Evolutionary conservation across 148 eudicot species (phyloP).

Genomic region (Spergularia bocconei): DNA sequence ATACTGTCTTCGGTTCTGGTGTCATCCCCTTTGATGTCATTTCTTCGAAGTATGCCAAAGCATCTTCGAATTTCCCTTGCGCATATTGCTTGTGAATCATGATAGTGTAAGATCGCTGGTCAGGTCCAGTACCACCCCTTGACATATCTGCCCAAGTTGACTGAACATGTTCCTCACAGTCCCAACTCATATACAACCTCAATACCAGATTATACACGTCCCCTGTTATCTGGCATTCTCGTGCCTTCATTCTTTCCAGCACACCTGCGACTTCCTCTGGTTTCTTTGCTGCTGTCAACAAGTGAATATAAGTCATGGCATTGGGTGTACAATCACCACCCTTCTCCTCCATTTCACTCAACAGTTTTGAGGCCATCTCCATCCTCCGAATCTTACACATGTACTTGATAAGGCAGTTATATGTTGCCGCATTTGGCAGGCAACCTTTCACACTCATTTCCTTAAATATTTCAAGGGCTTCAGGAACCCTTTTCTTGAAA

Average conservation of each 20-base stretch:
- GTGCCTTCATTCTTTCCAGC: slow-evolving; percentile 55
- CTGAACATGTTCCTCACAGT: slow-evolving; percentile 41
- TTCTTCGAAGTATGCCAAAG: slow-evolving; percentile 49
- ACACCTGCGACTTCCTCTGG: slow-evolving; percentile 56
- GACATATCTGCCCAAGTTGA: slow-evolving; percentile 65
- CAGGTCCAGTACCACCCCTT: slow-evolving; percentile 68
- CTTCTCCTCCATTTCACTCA: slow-evolving; percentile 65
- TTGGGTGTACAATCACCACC: slow-evolving; percentile 59
- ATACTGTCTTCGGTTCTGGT: slow-evolving; percentile 56
- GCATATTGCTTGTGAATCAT: slow-evolving; percentile 66
- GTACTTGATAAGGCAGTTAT: slow-evolving; percentile 68
- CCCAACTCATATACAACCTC: slow-evolving; percentile 70
- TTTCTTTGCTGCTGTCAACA: slow-evolving; percentile 44
- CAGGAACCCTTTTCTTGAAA: slow-evolving; percentile 74
- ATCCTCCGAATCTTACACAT: slow-evolving; percentile 63
- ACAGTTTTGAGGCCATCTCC: slow-evolving; percentile 53
- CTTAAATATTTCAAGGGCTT: slow-evolving; percentile 50
- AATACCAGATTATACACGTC: slow-evolving; percentile 66
- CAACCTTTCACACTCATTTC: slow-evolving; percentile 60
- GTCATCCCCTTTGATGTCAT: slow-evolving; percentile 67
- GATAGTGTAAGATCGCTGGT: slow-evolving; percentile 67
- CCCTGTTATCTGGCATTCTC: slow-evolving; percentile 46
- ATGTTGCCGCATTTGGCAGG: slow-evolving; percentile 56
- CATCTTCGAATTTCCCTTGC: slow-evolving; percentile 48
- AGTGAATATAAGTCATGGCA: slow-evolving; percentile 49